Evolutionary conservation across 2,329 filamentous ascomycete species (phyloP).

Genomic region (Pestalotiopsis sp.): DNA sequence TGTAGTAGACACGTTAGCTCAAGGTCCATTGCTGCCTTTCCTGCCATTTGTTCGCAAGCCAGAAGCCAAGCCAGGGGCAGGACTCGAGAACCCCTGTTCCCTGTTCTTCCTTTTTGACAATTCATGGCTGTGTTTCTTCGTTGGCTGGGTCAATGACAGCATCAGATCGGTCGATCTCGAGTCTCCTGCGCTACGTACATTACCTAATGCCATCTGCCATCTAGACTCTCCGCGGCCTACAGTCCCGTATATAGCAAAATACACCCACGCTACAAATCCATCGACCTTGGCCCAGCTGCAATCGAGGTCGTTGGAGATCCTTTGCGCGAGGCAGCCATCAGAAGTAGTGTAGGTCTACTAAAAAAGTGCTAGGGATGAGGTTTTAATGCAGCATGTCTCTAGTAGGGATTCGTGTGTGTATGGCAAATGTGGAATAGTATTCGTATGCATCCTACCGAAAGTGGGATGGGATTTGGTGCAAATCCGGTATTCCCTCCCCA

Average conservation of each 20-base stretch:
- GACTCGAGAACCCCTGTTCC: neutral
- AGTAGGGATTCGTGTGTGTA: neutral
- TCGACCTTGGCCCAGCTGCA: too few relatives aligned
- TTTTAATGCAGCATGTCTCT: neutral
- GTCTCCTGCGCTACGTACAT: neutral
- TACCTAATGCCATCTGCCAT: neutral
- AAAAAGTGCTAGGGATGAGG: too few relatives aligned
- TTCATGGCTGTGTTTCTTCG: neutral
- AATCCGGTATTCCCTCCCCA: conserved; percentile 2
- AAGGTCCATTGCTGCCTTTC: neutral
- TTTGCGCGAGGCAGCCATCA: too few relatives aligned
- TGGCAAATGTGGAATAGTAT: neutral
- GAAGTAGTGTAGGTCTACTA: too few relatives aligned
- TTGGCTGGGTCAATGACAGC: neutral
- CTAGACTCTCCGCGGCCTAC: neutral
- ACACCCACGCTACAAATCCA: too few relatives aligned
- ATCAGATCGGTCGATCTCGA: neutral
- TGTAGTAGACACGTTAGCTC: neutral
- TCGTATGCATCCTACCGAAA: neutral
- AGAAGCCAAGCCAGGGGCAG: neutral
- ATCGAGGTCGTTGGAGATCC: too few relatives aligned
- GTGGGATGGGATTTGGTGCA: conserved; percentile 8
- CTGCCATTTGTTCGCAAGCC: neutral
- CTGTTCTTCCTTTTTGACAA: neutral
- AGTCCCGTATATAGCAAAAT: neutral